Evolutionary conservation across 768 basidiomycete genomes (phyloP), one percentile per base, ranked within the genome.

Genomic region (Mycena olivaceomarginata): DNA sequence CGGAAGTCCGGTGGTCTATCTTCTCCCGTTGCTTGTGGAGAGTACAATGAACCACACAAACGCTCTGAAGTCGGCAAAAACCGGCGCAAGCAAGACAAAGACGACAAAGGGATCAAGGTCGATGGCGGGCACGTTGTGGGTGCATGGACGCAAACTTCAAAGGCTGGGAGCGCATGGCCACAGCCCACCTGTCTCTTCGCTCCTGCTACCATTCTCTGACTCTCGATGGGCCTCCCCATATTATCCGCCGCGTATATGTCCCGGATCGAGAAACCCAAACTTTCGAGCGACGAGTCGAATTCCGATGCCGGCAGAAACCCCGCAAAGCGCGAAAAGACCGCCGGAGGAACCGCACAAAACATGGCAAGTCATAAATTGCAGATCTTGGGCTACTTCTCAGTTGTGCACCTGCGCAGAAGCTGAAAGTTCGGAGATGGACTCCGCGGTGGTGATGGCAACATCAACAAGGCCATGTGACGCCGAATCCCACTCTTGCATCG

Each of bases 211-310:
- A 57, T 22, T 43, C 41, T 37, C 53, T 57, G 39, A n/a, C 73
- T 10, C 59, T 46, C 65, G 25, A 82, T 80, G 76, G 74, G 83
- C n/a, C 67, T 62, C 4, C 81, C 85, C 20, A 74, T 85, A 64
- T 83, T 86, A 64, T 86, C 85, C 4, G 85, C 85, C 22, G 81
- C 85, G 9, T 85, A 86, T 41, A 12, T 77, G 60, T 77, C 82
- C 11, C 72, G 71, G 63, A 39, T 79, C 40, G 74, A 80, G 48
- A 59, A 56, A 5, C 65, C 57, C 10, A 51, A 59, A 48, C 37
- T 40, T 59, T 59, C 62, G 18, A 43, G 25, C 16, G 53, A 41
- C 16, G 53, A 41, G 25, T 56, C 70, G 22, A 57, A 57, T 57
- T 13, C 56, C 16, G 56, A 57, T n/a, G 46, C 10, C 25, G 51